phyloP scores from a whole-genome alignment of 73 alveolate genomes.

The Paramecium primaurelia region DNA sequence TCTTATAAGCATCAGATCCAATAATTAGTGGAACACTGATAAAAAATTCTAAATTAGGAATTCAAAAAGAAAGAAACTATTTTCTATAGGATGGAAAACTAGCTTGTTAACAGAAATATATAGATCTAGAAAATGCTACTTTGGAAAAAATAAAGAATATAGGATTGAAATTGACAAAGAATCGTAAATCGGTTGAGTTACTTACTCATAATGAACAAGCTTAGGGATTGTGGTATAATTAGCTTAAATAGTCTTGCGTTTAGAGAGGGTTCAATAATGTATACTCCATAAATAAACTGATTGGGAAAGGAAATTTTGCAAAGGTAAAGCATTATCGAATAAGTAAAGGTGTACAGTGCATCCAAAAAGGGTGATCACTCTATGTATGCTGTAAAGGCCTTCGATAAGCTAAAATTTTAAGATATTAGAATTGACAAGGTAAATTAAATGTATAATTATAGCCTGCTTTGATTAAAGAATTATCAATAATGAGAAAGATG shows the following conservation, averaged over 20 bases:
- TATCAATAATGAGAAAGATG: slow-evolving; percentile 55
- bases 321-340: not conserved
- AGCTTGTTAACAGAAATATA: not conserved
- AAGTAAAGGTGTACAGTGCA: slow-evolving; percentile 34
- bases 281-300: slow-evolving; percentile 40
- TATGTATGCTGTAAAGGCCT: slow-evolving; percentile 56
- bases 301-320: slow-evolving; percentile 63
- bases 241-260: slow-evolving; percentile 22
- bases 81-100: not conserved
- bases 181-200: slow-evolving; percentile 38
- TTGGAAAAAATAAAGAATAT: slow-evolving; percentile 12
- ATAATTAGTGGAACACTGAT: not conserved
- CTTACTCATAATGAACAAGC: slow-evolving; percentile 37
- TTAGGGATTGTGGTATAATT: slow-evolving; percentile 45
- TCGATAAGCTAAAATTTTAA: slow-evolving; percentile 45
- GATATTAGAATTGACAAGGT: slow-evolving; percentile 49
- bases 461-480: slow-evolving; percentile 58
- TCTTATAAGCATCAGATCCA: not conserved
- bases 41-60: not conserved
- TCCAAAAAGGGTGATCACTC: not conserved
- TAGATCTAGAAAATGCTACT: not conserved
- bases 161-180: slow-evolving; percentile 45
- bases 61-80: not conserved
- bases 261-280: slow-evolving; percentile 31
- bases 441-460: not conserved